Base-by-base conservation (phyloP, 129 eudicot species). In the Tagetes erecta region DNA sequence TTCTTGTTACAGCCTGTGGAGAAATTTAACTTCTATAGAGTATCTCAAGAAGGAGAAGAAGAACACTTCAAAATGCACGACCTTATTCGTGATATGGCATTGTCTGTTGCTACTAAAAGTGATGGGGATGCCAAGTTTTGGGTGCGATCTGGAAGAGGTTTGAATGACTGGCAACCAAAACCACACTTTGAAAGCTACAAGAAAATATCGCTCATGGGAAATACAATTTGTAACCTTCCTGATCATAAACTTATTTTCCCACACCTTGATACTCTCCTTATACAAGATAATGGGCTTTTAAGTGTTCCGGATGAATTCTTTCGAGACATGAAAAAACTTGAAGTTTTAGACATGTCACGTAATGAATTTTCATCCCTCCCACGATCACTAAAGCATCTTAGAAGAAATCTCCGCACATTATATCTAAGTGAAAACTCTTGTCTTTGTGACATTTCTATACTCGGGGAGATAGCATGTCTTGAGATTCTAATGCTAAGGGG, bases 21-120 rank as follows among this genome's bases (percentile, higher is more conserved):
- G 72, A 74, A 1, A 10, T 10, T 6, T 1, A 47, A 2, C 3
- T 1, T 1, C 7, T 8, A 20, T 20, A 20, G 27, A 20, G 27
- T 20, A 20, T 20, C 27, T 20, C 27, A 20, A 20, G 27, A 20
- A 20, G 27, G 27, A 1, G 13, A 4, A 0, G 6, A 47, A 64
- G 31, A 7, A 0, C 0, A 0, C 0, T 39, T 35, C 3, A 75
- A 51, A 65, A 75, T 75, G 80, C 80, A 75, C 6, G 79, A 75
- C 1, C 71, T 63, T 63, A 51, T 74, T 64, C 79, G 72, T 64
- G 71, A 74, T 46, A 70, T 75, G 34, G 74, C 52, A 2, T 10
- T 68, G 47, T 1, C 46, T 20, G 27, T 20, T 2, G 58, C 47
- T 44, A 6, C 47, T 0, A 44, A 66, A 39, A 38, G 62, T 1